These are phyloP conservation scores for Punica granatum DNA, from an alignment of 345 rosid species.

Conservation along the genomic window DNA sequence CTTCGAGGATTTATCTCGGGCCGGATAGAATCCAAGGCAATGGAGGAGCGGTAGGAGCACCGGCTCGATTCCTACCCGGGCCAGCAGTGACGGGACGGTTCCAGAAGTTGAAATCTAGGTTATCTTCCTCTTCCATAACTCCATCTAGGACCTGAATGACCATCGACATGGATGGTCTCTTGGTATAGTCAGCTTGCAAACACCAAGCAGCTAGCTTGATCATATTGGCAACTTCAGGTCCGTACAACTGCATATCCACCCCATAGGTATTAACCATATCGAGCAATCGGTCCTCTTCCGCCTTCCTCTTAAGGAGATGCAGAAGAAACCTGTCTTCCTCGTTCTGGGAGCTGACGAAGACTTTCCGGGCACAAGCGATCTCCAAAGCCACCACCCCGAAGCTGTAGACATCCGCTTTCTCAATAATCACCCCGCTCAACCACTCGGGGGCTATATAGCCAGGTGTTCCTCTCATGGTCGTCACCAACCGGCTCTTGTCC, in stretches of 20 bases:
- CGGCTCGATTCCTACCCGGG: too few relatives aligned
- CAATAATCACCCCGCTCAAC: neutral
- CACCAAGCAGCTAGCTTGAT: constrained; percentile 6
- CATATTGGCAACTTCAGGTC: neutral
- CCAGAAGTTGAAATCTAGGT: neutral
- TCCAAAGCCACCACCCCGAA: constrained; percentile 5
- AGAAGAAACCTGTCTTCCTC: neutral
- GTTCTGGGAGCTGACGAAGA: neutral
- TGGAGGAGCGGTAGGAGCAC: too few relatives aligned
- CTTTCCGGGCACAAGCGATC: neutral
- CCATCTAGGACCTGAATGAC: constrained; percentile 7
- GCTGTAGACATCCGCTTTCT: constrained; percentile 4
- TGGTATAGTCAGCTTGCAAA: constrained; percentile 4
- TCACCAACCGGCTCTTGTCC: constrained; percentile 3
- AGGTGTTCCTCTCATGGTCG: constrained; percentile 1
- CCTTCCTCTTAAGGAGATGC: constrained; percentile 1
- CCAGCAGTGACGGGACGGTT: too few relatives aligned
- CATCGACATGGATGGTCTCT: constrained; percentile 1
- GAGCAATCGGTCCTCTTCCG: neutral
- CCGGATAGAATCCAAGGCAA: too few relatives aligned
- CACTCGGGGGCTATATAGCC: constrained; percentile 10
- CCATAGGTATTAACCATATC: neutral
- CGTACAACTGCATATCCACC: neutral
- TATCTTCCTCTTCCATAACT: neutral
- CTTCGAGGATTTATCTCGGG: too few relatives aligned